Percentiles rank a stretch among this genome's conserved stretches.
phyloP scores from a whole-genome alignment of 2,329 filamentous ascomycete species.

The Pseudogymnoascus verrucosus region DNA sequence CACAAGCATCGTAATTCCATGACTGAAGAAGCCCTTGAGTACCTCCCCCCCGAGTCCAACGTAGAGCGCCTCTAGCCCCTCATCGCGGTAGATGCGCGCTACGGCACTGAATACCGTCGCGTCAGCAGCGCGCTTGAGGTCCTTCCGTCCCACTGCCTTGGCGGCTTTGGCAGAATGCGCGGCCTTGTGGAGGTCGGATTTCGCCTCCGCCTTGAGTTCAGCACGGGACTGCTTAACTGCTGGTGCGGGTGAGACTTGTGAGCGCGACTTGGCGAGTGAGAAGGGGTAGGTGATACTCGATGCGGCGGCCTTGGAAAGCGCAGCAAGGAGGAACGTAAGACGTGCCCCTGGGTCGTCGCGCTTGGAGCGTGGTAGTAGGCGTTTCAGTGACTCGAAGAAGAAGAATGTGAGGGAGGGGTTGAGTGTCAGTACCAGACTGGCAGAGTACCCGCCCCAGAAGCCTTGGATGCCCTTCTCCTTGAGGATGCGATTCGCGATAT shows the following conservation, averaged over 20 bases:
- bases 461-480: constrained; percentile 63
- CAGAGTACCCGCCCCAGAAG: constrained; percentile 85
- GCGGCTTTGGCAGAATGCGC: constrained; percentile 27
- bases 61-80: constrained; percentile 65
- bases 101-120: constrained; percentile 57
- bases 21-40: constrained; percentile 74
- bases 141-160: constrained; percentile 15
- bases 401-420: constrained; percentile 85
- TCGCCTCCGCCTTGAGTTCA: constrained; percentile 22
- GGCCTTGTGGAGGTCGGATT: constrained; percentile 20
- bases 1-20: constrained; percentile 79
- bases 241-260: constrained; percentile 51
- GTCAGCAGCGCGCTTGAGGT: constrained; percentile 23
- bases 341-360: constrained; percentile 44
- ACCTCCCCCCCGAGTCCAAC: constrained; percentile 69
- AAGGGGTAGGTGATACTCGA: constrained; percentile 77
- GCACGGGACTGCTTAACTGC: constrained; percentile 25
- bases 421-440: constrained; percentile 68
- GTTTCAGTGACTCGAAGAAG: constrained; percentile 64
- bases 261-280: constrained; percentile 72
- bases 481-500: constrained; percentile 57
- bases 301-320: constrained; percentile 69
- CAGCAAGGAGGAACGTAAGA: constrained; percentile 60
- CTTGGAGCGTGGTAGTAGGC: constrained; percentile 46
- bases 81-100: constrained; percentile 46